Evolutionary conservation across 78 protist species (phyloP).

Genomic region (Bodo saltans): DNA sequence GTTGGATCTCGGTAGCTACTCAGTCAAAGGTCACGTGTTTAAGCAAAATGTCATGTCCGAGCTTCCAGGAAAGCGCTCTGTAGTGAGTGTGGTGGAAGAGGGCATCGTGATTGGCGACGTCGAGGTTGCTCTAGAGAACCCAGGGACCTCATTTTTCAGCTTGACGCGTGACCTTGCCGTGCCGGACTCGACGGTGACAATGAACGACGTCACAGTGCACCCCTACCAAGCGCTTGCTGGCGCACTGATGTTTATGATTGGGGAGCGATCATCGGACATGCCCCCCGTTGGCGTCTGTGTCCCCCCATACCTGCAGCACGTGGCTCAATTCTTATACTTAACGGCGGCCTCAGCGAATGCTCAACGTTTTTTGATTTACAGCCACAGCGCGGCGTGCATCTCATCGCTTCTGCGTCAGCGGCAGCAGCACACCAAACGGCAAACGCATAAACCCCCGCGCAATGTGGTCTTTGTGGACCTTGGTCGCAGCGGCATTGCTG

Average conservation of each 20-base stretch:
- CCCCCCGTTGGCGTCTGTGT: neutral
- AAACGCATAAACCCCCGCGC: neutral
- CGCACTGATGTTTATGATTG: neutral
- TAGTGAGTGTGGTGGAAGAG: neutral
- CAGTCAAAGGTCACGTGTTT: neutral
- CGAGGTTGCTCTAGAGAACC: neutral
- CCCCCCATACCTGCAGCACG: neutral
- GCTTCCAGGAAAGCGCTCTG: neutral
- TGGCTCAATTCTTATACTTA: neutral
- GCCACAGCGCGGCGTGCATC: neutral
- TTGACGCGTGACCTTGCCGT: neutral
- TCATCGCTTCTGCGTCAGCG: neutral
- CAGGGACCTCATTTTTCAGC: neutral
- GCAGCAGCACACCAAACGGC: neutral
- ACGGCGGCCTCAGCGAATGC: neutral
- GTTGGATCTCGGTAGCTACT: neutral
- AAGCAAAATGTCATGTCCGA: neutral
- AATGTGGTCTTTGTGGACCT: neutral
- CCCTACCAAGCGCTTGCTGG: neutral
- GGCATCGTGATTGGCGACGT: neutral
- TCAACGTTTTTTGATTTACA: neutral
- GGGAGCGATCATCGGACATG: neutral
- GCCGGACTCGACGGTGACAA: neutral
- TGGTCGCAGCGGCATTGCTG: neutral
- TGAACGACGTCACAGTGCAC: neutral